A percentile compares a stretch with the other conserved stretches of the same genome.
Conservation (phyloP, 352 stramenopile species). For the Globisporangium radiosum region DNA sequence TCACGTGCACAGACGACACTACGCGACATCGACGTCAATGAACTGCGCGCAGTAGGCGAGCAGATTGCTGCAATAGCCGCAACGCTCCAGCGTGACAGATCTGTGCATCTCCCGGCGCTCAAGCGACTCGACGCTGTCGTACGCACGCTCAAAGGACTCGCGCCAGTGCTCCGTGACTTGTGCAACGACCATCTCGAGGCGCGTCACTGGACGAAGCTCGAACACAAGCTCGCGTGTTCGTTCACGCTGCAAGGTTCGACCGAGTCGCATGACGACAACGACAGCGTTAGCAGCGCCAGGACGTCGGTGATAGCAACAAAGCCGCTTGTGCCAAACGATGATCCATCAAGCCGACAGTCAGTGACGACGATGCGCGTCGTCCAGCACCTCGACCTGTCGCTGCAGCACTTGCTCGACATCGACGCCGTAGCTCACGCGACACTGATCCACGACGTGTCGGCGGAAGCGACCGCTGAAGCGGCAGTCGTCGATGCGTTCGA, state of each 20-base stretch:
- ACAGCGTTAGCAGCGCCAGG: too few species aligned
- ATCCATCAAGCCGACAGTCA: too few species aligned
- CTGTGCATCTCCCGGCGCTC: slow-evolving; percentile 17
- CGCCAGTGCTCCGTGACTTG: slow-evolving; percentile 50
- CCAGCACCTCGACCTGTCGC: slow-evolving; percentile 28
- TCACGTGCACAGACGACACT: slow-evolving; percentile 30
- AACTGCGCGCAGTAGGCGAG: slow-evolving; percentile 18
- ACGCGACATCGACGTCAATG: slow-evolving; percentile 30
- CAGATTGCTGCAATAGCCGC: slow-evolving; percentile 19
- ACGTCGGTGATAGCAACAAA: background rate
- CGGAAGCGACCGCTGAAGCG: slow-evolving; percentile 64
- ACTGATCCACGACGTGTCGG: slow-evolving; percentile 52
- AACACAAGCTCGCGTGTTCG: slow-evolving; percentile 56
- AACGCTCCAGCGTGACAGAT: slow-evolving; percentile 13
- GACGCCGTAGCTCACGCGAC: slow-evolving; percentile 30
- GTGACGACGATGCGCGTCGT: background rate
- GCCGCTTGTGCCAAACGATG: too few species aligned
- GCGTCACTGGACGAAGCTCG: slow-evolving; percentile 66
- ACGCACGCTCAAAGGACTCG: slow-evolving; percentile 35
- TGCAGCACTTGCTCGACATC: slow-evolving; percentile 48
- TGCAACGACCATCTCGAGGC: slow-evolving; percentile 49
- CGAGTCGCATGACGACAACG: too few species aligned
- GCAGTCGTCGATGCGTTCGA: slow-evolving; percentile 53
- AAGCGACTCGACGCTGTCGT: slow-evolving; percentile 35
- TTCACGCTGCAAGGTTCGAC: slow-evolving; percentile 11